A percentile compares a stretch with the other conserved stretches of the same genome.
These are phyloP conservation scores for Chrysoporthe cubensis DNA, from an alignment of 2,329 filamentous ascomycete species.

Conservation along the genomic window DNA sequence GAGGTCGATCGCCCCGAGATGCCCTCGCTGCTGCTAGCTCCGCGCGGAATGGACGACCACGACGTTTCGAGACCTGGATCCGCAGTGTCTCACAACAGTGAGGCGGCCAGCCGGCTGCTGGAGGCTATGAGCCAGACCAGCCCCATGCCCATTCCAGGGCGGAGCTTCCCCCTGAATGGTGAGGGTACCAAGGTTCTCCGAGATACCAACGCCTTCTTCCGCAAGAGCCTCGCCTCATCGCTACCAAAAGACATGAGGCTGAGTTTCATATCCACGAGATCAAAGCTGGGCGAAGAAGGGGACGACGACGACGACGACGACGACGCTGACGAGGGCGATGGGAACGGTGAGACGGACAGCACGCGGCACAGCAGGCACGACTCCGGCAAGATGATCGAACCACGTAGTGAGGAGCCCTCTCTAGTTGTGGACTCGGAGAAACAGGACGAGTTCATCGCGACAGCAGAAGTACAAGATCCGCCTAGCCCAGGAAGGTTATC, in stretches of 20 bases:
- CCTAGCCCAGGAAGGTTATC: slow-evolving; percentile 16
- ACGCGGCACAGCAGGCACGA: slow-evolving; percentile 42
- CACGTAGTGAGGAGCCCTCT: slow-evolving; percentile 30
- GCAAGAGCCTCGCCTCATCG: slow-evolving; percentile 40
- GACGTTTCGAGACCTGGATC: slow-evolving; percentile 42
- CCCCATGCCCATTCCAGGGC: slow-evolving; percentile 32
- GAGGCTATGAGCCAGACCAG: slow-evolving; percentile 46
- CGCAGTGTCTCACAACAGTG: slow-evolving; percentile 43
- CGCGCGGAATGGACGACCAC: slow-evolving; percentile 21
- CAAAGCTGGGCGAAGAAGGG: slow-evolving; percentile 33
- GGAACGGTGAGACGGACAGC: slow-evolving; percentile 35
- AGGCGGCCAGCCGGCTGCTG: slow-evolving; percentile 43
- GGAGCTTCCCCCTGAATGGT: slow-evolving; percentile 36
- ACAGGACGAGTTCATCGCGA: slow-evolving; percentile 7
- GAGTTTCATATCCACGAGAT: slow-evolving; percentile 34
- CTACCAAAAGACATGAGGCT: slow-evolving; percentile 41
- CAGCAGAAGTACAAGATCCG: slow-evolving; percentile 7
- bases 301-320: slow-evolving; percentile 35
- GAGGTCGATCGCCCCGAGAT: slow-evolving; percentile 23
- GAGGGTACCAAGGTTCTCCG: slow-evolving; percentile 39
- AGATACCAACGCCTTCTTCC: slow-evolving; percentile 46
- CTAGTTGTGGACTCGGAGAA: slow-evolving; percentile 8
- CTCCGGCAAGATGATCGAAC: slow-evolving; percentile 53
- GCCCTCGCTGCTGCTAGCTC: slow-evolving; percentile 20
- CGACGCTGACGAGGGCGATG: slow-evolving; percentile 13